Evolutionary conservation across 2,329 filamentous ascomycete species (phyloP).

Genomic region (Fusarium citri): DNA sequence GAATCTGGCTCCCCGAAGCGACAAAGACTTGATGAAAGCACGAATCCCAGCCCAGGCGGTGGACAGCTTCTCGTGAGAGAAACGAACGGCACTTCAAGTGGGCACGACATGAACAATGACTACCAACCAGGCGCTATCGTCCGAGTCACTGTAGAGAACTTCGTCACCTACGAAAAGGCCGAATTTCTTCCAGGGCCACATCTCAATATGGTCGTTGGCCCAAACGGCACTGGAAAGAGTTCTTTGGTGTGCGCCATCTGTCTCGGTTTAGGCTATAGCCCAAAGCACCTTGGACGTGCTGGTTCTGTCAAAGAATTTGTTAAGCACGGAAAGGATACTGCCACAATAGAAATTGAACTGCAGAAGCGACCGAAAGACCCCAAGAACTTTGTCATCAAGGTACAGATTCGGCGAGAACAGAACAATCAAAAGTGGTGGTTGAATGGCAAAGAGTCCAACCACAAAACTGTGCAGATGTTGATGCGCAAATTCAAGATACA

Average conservation of each 20-base stretch:
- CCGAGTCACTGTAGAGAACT: conserved; percentile 85
- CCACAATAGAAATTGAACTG: conserved; percentile 91
- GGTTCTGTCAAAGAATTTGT: conserved; percentile 90
- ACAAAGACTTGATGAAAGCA: conserved; percentile 47
- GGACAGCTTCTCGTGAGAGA: conserved; percentile 19
- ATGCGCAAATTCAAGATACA: conserved; percentile 85
- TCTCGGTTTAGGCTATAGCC: conserved; percentile 85
- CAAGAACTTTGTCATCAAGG: conserved; percentile 77
- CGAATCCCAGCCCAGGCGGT: conserved; percentile 32
- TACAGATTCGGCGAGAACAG: conserved; percentile 83
- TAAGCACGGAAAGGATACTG: conserved; percentile 84
- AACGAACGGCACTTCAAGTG: conserved; percentile 28
- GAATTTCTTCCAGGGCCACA: conserved; percentile 93
- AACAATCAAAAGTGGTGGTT: conserved; percentile 85
- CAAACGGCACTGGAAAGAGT: conserved; percentile 98
- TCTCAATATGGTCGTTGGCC: conserved; percentile 98
- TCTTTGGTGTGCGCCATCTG: conserved; percentile 97
- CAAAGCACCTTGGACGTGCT: conserved; percentile 85
- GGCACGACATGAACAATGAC: conserved; percentile 43
- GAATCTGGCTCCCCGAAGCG: conserved; percentile 52
- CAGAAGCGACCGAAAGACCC: conserved; percentile 69
- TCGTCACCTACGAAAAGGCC: conserved; percentile 93
- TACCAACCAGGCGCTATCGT: conserved; percentile 87
- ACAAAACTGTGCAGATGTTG: conserved; percentile 74
- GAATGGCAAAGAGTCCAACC: conserved; percentile 72